phyloP scores from a whole-genome alignment of 805 yeast species.

The Ogataea salicorniae region DNA sequence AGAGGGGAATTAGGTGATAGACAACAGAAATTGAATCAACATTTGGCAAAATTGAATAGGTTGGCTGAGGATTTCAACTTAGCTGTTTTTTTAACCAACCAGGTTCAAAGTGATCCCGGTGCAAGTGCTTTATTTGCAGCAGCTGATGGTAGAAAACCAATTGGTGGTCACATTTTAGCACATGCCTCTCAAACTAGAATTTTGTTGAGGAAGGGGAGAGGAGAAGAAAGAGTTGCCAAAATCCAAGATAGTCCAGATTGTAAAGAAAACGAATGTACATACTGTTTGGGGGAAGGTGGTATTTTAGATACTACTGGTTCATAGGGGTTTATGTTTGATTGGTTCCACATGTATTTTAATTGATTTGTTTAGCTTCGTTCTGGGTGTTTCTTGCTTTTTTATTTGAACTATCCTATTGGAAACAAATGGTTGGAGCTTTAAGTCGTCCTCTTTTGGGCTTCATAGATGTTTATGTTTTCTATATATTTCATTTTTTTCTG shows the following conservation, averaged over 20 bases:
- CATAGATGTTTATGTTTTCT: too few species aligned
- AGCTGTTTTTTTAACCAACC: constrained; percentile 72
- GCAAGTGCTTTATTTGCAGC: constrained; percentile 74
- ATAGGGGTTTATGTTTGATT: neutral
- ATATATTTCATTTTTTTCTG: too few species aligned
- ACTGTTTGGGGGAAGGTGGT: constrained; percentile 51
- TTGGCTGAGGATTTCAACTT: constrained; percentile 74
- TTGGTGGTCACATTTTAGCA: constrained; percentile 79
- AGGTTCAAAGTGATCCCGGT: constrained; percentile 81
- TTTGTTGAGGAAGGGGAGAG: constrained; percentile 67
- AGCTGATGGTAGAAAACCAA: constrained; percentile 80
- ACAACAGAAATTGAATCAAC: constrained; percentile 62
- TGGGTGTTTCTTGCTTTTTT: neutral
- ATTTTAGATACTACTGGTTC: constrained; percentile 10
- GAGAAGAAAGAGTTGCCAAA: constrained; percentile 76
- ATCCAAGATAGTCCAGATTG: constrained; percentile 77
- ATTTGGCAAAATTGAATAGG: constrained; percentile 46
- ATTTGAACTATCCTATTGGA: too few species aligned
- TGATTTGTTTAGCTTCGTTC: neutral
- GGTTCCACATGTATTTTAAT: neutral
- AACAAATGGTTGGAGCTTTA: too few species aligned
- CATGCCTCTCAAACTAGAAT: constrained; percentile 79
- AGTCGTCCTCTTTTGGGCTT: too few species aligned
- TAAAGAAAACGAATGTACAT: constrained; percentile 76
- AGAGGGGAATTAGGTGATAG: constrained; percentile 74